Evolutionary conservation across 495 filamentous ascomycete species (phyloP).

Genomic region (Hypoxylon subgilvum): DNA sequence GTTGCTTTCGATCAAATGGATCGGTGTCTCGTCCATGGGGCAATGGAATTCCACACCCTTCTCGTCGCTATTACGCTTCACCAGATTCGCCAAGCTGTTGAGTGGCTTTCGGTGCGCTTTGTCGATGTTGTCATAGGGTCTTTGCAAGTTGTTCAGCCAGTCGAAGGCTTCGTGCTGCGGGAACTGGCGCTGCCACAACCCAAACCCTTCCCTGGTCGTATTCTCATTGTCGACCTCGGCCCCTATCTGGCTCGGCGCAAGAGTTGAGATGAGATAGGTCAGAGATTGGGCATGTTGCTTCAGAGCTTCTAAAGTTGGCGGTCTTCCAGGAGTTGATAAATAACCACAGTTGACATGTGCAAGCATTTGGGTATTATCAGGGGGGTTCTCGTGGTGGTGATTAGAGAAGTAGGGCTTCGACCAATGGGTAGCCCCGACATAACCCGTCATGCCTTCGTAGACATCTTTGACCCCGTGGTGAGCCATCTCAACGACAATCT

Average conservation of each 20-base stretch:
- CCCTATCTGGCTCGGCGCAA: slow-evolving; percentile 43
- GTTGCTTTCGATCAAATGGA: slow-evolving; percentile 19
- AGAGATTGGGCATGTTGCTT: slow-evolving; percentile 64
- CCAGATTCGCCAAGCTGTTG: slow-evolving; percentile 52
- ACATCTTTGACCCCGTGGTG: slow-evolving; percentile 20
- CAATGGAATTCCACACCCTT: slow-evolving; percentile 51
- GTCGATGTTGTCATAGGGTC: slow-evolving; percentile 54
- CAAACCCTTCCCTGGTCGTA: neutral
- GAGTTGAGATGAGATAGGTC: slow-evolving; percentile 52
- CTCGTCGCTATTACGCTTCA: slow-evolving; percentile 47
- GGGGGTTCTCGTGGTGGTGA: slow-evolving; percentile 37
- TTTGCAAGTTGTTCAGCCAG: slow-evolving; percentile 53
- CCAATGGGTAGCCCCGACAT: slow-evolving; percentile 35
- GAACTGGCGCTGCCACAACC: neutral
- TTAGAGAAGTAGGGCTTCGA: slow-evolving; percentile 42
- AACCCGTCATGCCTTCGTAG: slow-evolving; percentile 36
- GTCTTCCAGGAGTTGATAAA: slow-evolving; percentile 51
- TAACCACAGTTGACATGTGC: slow-evolving; percentile 58
- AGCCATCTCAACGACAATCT: slow-evolving; percentile 20
- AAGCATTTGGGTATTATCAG: slow-evolving; percentile 38
- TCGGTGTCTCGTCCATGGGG: slow-evolving; percentile 36
- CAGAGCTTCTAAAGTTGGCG: slow-evolving; percentile 57
- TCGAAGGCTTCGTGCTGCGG: slow-evolving; percentile 48
- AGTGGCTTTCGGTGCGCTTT: slow-evolving; percentile 52
- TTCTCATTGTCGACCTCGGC: slow-evolving; percentile 37